Evolutionary conservation across 345 rosid species (phyloP), one percentile per base, ranked within the genome.

Genomic region (Eucalyptus curtisii): DNA sequence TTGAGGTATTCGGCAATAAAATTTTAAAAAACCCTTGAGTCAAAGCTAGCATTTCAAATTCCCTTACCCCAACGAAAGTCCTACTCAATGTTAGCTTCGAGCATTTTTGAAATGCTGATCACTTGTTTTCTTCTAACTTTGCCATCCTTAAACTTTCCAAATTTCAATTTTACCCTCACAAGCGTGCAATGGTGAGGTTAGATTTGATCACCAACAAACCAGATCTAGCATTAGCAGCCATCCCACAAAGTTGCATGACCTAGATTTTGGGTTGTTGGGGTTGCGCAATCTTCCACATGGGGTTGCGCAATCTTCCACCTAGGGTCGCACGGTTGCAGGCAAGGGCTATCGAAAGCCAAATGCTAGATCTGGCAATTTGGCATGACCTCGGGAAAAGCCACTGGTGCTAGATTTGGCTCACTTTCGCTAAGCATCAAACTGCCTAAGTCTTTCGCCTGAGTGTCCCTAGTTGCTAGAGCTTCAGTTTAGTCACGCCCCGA

Each of bases 281-380:
- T 55, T 22, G 12, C 3, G 3, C n/a, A n/a, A n/a, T n/a, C n/a
- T n/a, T n/a, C n/a, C n/a, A n/a, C n/a, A n/a, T n/a, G n/a, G n/a
- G n/a, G n/a, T n/a, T n/a, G n/a, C n/a, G n/a, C 27, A 24, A 55
- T 55, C 61, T 55, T 55, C 30, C 61, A 55, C 61, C 61, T 55
- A 55, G 30, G 30, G 61, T 24, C 0, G 13, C 61, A 55, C 6
- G 0, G 0, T 10, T 24, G 5, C 0, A 55, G 1, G 61, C 0
- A 3, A 24, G 30, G 30, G 61, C 2, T 2, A 0, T 0, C 12
- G 2, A 24, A 55, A 55, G 61, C 61, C 61, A 55, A 22, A 55
- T 55, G 61, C 61, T 1, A 24, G 0, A 55, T 55, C 2, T 24
- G 6, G 61, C 30, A 55, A 24, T 24, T 24, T 55, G 6, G 61